Evolutionary conservation across 345 rosid genomes (phyloP), one percentile per base, ranked within the genome.

Genomic region (Cardamine resedifolia): DNA sequence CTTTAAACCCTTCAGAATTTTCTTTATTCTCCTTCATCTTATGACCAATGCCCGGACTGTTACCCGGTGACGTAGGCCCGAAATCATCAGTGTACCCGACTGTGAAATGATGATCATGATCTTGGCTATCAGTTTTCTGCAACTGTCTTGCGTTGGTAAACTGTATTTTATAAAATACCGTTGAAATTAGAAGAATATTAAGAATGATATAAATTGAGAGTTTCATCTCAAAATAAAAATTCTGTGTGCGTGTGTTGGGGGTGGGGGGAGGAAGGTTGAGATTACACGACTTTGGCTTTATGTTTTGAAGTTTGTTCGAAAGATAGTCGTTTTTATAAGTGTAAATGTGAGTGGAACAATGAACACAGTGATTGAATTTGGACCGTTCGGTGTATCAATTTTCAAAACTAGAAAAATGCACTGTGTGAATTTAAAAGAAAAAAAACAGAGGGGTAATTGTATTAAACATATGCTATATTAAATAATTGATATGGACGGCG

Each of bases 41-140:
- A 53, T 81, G 84, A 21, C 84, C 86, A 51, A 81, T 76, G 14
- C 84, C 80, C 0, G 86, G 86, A 39, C 82, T 77, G 41, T 81
- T 79, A 23, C 85, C 83, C 3, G 85, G 86, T 11, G 57, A 20
- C 11, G 82, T 77, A 15, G 86, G 82, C 45, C 73, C 71, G 60
- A 77, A 77, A 70, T 69, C 78, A 30, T 77, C 77, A 9, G 58
- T 31, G 31, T 52, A 16, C 15, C 73, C 53, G 26, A 75, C 62
- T 20, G 68, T 41, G 30, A 58, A 50, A 41, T 74, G 62, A 59
- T 30, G 72, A 65, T 73, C 58, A 11, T 14, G 72, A 51, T 45
- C 60, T 43, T 62, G 23, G 57, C 43, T 45, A 15, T 41, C 18
- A 6, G 24, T 14, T 75, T 50, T 18, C 34, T 21, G 56, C 64